A percentile compares a stretch with the other conserved stretches of the same genome.
Evolutionary conservation across 768 basidiomycete species (phyloP).

Genomic region (Naganishia friedmannii): DNA sequence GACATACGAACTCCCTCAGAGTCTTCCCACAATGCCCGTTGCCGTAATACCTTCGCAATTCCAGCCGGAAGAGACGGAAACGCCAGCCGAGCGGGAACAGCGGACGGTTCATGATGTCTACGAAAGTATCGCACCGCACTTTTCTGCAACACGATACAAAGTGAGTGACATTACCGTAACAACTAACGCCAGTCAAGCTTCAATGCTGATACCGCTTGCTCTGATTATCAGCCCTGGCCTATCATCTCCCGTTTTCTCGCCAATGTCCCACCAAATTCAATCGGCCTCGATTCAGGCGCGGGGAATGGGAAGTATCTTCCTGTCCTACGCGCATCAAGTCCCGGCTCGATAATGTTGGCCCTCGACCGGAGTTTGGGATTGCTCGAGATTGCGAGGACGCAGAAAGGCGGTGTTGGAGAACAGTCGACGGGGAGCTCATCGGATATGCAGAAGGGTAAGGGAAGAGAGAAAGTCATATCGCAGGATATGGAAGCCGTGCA

Average conservation of each 20-base stretch:
- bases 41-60: constrained; percentile 22
- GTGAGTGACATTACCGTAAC: constrained; percentile 30
- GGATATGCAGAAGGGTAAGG: not conserved
- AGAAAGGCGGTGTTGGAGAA: constrained; percentile 24
- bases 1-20: not conserved
- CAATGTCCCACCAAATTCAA: constrained; percentile 68
- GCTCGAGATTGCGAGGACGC: constrained; percentile 65
- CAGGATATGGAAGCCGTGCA: constrained; percentile 48
- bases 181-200: no score
- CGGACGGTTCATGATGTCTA: constrained; percentile 51
- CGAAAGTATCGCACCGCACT: constrained; percentile 51
- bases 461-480: not conserved
- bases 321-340: constrained; percentile 59
- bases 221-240: constrained; percentile 95
- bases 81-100: constrained; percentile 40
- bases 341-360: constrained; percentile 70
- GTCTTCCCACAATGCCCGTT: not conserved
- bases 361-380: constrained; percentile 78
- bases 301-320: constrained; percentile 98
- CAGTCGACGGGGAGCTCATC: not conserved
- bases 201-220: no score
- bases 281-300: constrained; percentile 91
- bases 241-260: constrained; percentile 73
- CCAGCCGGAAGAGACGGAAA: constrained; percentile 16
- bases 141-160: constrained; percentile 52